A percentile compares a stretch with the other conserved stretches of the same genome.
Conservation (phyloP, 2,329 filamentous ascomycete genomes). For the Blumeriella jaapii region DNA sequence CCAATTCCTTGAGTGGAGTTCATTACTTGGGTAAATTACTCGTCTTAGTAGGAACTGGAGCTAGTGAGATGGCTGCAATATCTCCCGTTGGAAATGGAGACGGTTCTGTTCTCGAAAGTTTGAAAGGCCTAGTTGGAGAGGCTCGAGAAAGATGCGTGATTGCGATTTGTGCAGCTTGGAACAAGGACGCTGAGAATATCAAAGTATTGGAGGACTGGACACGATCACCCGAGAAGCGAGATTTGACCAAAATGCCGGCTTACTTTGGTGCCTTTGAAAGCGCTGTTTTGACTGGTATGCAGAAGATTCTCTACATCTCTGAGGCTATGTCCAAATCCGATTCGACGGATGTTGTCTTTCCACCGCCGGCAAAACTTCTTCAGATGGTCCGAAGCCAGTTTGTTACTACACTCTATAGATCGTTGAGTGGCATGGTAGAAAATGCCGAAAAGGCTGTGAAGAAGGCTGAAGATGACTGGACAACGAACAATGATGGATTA, state of each 20-base stretch:
- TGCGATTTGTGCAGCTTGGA: conserved; percentile 85
- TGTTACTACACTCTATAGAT: conserved; percentile 87
- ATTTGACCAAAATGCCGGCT: conserved; percentile 83
- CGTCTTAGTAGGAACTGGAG: conserved; percentile 71
- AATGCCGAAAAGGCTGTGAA: conserved; percentile 72
- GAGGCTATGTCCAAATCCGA: conserved; percentile 70
- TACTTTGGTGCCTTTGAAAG: conserved; percentile 80
- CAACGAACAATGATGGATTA: conserved; percentile 24
- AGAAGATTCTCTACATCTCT: conserved; percentile 88
- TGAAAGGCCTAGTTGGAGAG: conserved; percentile 63
- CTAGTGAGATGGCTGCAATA: conserved; percentile 73
- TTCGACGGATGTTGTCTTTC: conserved; percentile 65
- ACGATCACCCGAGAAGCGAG: conserved; percentile 65
- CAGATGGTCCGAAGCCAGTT: conserved; percentile 89
- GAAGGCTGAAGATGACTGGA: conserved; percentile 35
- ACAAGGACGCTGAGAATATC: conserved; percentile 82
- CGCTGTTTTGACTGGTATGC: conserved; percentile 71
- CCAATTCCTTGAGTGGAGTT: conserved; percentile 85
- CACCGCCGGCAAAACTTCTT: conserved; percentile 76
- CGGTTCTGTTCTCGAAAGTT: conserved; percentile 52
- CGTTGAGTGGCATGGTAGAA: conserved; percentile 89
- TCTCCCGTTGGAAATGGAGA: conserved; percentile 48
- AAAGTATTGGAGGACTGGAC: conserved; percentile 93
- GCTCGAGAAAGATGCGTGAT: conserved; percentile 77
- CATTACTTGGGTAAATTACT: conserved; percentile 80